Base-by-base conservation (phyloP, 1,139 yeast genomes). In the Yueomyces sp. region DNA sequence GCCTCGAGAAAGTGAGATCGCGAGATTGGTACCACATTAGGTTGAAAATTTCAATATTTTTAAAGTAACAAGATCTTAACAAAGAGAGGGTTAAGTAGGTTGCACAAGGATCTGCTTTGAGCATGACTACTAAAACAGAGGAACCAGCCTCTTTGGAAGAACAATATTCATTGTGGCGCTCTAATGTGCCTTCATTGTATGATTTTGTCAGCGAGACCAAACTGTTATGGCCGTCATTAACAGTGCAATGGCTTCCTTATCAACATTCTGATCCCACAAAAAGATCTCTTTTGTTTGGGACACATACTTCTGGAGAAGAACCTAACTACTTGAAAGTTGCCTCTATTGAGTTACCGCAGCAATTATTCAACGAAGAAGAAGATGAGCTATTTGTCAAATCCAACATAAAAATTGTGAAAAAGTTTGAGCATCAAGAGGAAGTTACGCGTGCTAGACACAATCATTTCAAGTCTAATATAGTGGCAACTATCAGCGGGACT, bases 301-400 rank as follows among this genome's bases (percentile, higher is more conserved):
- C 98, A 0, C 89, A 85, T 57, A 85, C 97, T 0, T 76, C 89
- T 1, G 94, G 86, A 2, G 79, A 76, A 44, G 94, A 80, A 43
- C 73, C 73, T 3, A 84, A 91, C 57, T 85, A 77, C 59, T 62
- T 91, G 49, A 83, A 91, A 56, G 64, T 87, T 31, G 95, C 91
- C 2, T 65, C 77, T 3, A 75, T 87, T 2, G 80, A 79, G 43
- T 54, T 83, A n/a, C 95, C 95, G 1, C 58, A 53, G 29, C 63
- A 56, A 41, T 39, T 54, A 29, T 46, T 39, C 37, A 41, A 33
- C 38, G 41, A 48, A 42, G 34, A 48, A 3, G 40, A 28, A 4
- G 41, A 50, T 1, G 60, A 53, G 19, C 52, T 54, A 29, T 45
- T 49, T 3, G 56, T 62, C 7, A 65, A 64, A 46, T 69, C 86